These are phyloP conservation scores for Leccinum fibrillosum DNA, from an alignment of 768 basidiomycete genomes.

Conservation along the genomic window DNA sequence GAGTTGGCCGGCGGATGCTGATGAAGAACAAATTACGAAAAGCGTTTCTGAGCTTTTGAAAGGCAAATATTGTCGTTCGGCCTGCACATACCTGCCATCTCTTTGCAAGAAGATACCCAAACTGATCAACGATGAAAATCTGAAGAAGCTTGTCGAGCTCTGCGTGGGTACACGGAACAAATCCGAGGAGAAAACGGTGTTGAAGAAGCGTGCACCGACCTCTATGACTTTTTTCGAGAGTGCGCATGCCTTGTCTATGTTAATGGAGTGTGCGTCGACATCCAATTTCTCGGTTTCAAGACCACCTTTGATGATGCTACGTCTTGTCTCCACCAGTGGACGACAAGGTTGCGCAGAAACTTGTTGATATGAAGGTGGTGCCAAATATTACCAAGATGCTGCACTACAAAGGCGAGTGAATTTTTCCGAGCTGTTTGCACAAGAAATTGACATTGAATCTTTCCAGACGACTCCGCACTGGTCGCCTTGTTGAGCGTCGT, in stretches of 20 bases:
- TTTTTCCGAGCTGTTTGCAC: too few species aligned
- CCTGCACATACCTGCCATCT: constrained; percentile 27
- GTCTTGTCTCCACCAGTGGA: constrained; percentile 10
- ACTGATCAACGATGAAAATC: constrained; percentile 16
- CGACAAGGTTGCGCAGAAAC: constrained; percentile 1
- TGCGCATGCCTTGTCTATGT: too few species aligned
- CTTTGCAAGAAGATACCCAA: constrained; percentile 20
- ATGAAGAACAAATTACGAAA: not conserved
- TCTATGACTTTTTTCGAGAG: too few species aligned
- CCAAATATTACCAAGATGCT: constrained; percentile 1
- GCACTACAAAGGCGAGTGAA: constrained; percentile 13
- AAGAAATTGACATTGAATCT: not conserved
- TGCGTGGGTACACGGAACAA: constrained; percentile 8
- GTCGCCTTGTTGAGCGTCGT: constrained; percentile 22
- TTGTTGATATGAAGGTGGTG: constrained; percentile 12
- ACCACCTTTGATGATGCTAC: too few species aligned
- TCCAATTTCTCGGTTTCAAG: too few species aligned
- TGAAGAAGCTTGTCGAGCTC: constrained; percentile 15
- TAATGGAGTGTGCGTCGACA: too few species aligned
- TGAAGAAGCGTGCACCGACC: too few species aligned
- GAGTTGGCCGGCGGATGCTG: constrained; percentile 13
- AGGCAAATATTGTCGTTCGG: constrained; percentile 9
- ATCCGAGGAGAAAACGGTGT: too few species aligned
- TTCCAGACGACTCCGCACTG: constrained; percentile 14
- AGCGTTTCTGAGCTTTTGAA: constrained; percentile 17